Conservation (phyloP, 2,329 filamentous ascomycete species). For the Fusarium liriodendri region DNA sequence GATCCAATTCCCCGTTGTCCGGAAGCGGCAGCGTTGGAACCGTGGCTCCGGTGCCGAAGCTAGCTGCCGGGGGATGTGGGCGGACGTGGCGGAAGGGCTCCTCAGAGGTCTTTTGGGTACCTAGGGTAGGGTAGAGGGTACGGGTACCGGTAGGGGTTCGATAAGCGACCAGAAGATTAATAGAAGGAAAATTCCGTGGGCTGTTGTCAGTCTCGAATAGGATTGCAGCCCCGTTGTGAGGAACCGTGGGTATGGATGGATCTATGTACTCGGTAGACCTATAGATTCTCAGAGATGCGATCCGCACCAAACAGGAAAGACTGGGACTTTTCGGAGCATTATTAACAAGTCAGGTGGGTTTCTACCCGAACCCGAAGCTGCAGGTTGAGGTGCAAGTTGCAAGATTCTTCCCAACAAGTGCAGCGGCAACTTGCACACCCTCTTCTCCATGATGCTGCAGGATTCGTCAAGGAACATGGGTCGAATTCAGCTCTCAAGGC, state of each 20-base stretch:
- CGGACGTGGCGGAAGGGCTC: constrained; percentile 26
- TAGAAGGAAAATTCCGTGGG: constrained; percentile 16
- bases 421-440: constrained; percentile 9
- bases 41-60: constrained; percentile 43
- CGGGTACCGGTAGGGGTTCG: background rate
- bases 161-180: constrained; percentile 13
- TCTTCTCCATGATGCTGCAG: background rate
- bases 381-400: constrained; percentile 14
- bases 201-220: constrained; percentile 30
- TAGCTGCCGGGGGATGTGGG: constrained; percentile 33
- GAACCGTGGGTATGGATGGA: constrained; percentile 9
- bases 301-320: constrained; percentile 24
- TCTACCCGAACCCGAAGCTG: background rate
- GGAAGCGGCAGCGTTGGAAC: constrained; percentile 42
- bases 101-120: constrained; percentile 2
- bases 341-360: constrained; percentile 8
- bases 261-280: background rate
- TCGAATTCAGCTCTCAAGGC: background rate
- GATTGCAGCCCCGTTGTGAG: constrained; percentile 33
- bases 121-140: background rate
- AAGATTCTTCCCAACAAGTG: constrained; percentile 32
- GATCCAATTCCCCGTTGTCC: constrained; percentile 35
- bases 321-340: constrained; percentile 14
- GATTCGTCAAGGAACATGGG: background rate
- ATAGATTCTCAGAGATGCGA: constrained; percentile 30